These are phyloP conservation scores for Gnomoniopsis smithogilvyi DNA, from an alignment of 2,329 filamentous ascomycete species.

Conservation along the genomic window DNA sequence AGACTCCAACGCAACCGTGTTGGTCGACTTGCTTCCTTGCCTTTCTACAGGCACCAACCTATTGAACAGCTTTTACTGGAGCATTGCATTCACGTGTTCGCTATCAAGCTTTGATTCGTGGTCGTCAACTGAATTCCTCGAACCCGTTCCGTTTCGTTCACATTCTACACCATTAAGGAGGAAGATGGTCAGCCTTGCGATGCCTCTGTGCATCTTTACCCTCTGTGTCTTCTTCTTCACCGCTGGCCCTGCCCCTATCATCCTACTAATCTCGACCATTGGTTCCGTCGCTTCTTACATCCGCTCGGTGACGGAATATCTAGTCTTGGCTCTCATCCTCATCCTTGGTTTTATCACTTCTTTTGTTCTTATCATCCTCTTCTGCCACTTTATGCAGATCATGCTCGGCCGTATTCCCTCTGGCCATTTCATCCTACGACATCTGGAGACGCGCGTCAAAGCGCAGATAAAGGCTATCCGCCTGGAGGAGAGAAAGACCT, in stretches of 20 bases:
- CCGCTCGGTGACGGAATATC: neutral
- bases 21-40: neutral
- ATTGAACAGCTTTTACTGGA: neutral
- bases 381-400: conserved; percentile 1
- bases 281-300: too few species aligned
- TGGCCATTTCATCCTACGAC: neutral
- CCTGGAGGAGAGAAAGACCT: neutral
- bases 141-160: too few species aligned
- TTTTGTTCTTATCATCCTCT: neutral
- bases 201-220: neutral
- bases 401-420: neutral
- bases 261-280: too few species aligned
- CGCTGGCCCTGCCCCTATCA: too few species aligned
- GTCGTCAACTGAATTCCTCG: too few species aligned
- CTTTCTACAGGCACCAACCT: neutral
- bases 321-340: neutral
- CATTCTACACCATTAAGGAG: too few species aligned
- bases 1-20: neutral
- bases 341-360: neutral
- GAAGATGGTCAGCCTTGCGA: too few species aligned
- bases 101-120: too few species aligned
- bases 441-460: neutral
- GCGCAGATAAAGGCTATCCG: conserved; percentile 1
- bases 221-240: neutral
- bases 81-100: too few species aligned